phyloP scores from a whole-genome alignment of 2,329 filamentous ascomycete genomes.

The Samsoniella hepiali region DNA sequence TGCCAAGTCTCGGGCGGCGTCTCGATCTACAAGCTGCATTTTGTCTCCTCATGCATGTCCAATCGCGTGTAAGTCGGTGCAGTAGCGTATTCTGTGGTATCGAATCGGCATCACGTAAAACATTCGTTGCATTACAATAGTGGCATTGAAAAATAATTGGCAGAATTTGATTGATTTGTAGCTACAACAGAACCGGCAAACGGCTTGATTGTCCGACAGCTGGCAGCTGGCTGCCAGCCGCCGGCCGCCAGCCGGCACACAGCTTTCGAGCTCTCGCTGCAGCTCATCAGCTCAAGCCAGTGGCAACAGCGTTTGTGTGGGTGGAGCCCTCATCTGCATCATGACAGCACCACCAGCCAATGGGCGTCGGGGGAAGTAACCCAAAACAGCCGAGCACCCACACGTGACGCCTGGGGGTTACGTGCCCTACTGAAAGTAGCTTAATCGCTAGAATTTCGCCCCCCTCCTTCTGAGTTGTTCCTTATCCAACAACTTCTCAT shows the following conservation, averaged over 20 bases:
- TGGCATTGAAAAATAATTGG: background rate
- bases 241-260: constrained; percentile 1
- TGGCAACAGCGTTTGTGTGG: constrained; percentile 4
- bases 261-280: background rate
- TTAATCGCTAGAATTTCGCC: constrained; percentile 31
- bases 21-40: constrained; percentile 10
- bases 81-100: background rate
- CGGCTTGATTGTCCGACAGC: background rate
- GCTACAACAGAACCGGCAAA: background rate
- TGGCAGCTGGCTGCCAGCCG: background rate
- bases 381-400: constrained; percentile 15
- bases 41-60: background rate
- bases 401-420: constrained; percentile 37
- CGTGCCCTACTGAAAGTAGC: constrained; percentile 35
- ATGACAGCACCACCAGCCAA: constrained; percentile 6
- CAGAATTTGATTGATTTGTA: background rate
- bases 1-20: background rate
- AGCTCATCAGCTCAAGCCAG: background rate
- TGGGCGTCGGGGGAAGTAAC: background rate
- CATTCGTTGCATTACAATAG: background rate
- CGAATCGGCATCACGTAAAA: background rate
- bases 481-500: constrained; percentile 46
- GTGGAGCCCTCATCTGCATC: background rate
- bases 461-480: constrained; percentile 33
- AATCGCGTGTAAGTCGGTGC: constrained; percentile 2